Conservation (phyloP, 306 rosid species). For the Pueraria montana region DNA sequence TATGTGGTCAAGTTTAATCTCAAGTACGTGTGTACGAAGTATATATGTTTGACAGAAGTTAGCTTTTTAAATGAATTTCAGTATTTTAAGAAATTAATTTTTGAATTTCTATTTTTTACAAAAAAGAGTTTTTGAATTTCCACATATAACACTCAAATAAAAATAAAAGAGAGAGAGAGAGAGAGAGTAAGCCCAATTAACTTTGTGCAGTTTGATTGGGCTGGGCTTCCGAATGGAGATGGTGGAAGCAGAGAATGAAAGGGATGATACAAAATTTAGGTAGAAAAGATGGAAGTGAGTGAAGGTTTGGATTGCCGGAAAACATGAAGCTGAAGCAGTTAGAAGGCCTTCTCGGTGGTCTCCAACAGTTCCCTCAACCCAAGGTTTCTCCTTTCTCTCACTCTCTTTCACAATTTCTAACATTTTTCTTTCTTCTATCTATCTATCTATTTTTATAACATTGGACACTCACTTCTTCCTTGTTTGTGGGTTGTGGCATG, state of each 20-base stretch:
- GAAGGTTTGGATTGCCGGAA: background rate
- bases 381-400: constrained; percentile 41
- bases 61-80: too few species aligned
- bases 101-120: too few species aligned
- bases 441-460: background rate
- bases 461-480: background rate
- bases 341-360: constrained; percentile 75
- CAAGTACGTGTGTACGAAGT: too few species aligned
- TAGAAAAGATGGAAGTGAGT: background rate
- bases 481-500: background rate
- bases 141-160: too few species aligned
- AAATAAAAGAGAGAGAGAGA: too few species aligned
- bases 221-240: background rate
- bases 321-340: constrained; percentile 92
- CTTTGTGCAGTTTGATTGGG: background rate
- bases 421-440: background rate
- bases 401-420: background rate
- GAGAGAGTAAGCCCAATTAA: background rate
- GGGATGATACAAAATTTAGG: background rate
- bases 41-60: too few species aligned
- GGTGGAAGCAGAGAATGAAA: background rate
- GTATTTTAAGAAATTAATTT: too few species aligned
- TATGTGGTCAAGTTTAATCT: too few species aligned
- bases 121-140: too few species aligned
- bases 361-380: constrained; percentile 84